A percentile compares a stretch with the other conserved stretches of the same genome.
phyloP scores from a whole-genome alignment of 2,329 filamentous ascomycete genomes.

The Orbilia ellipsospora region DNA sequence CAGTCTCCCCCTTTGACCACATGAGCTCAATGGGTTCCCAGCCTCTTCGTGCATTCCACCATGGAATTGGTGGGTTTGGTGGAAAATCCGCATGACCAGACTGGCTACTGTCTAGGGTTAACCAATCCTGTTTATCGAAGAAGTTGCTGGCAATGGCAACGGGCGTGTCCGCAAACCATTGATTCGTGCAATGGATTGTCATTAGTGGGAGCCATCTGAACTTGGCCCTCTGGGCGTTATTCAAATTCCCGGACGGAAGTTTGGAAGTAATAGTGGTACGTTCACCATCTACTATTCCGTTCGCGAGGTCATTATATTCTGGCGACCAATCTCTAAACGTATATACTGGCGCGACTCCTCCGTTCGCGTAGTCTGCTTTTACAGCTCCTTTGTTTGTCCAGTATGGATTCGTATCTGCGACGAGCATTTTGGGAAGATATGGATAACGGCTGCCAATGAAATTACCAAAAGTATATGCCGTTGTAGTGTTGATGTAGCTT shows the following conservation, averaged over 20 bases:
- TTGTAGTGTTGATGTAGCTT: slow-evolving; percentile 48
- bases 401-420: slow-evolving; percentile 58
- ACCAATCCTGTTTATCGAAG: slow-evolving; percentile 54
- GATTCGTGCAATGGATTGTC: slow-evolving; percentile 57
- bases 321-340: slow-evolving; percentile 48
- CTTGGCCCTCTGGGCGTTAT: slow-evolving; percentile 19
- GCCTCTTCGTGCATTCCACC: slow-evolving; percentile 53
- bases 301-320: slow-evolving; percentile 57
- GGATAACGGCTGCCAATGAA: slow-evolving; percentile 58
- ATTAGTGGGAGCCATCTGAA: slow-evolving; percentile 47
- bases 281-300: slow-evolving; percentile 58
- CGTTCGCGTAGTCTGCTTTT: slow-evolving; percentile 54
- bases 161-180: slow-evolving; percentile 57
- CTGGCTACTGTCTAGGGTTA: slow-evolving; percentile 57
- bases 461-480: slow-evolving; percentile 55
- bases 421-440: slow-evolving; percentile 57
- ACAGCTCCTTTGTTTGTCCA: slow-evolving; percentile 57
- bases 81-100: slow-evolving; percentile 57
- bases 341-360: slow-evolving; percentile 54
- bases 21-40: slow-evolving; percentile 57
- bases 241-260: background rate
- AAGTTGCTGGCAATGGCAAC: slow-evolving; percentile 55
- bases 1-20: slow-evolving; percentile 51
- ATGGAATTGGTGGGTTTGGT: slow-evolving; percentile 57
- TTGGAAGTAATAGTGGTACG: slow-evolving; percentile 59